Conservation (phyloP, 495 filamentous ascomycete species). For the Pseudevernia furfuracea region DNA sequence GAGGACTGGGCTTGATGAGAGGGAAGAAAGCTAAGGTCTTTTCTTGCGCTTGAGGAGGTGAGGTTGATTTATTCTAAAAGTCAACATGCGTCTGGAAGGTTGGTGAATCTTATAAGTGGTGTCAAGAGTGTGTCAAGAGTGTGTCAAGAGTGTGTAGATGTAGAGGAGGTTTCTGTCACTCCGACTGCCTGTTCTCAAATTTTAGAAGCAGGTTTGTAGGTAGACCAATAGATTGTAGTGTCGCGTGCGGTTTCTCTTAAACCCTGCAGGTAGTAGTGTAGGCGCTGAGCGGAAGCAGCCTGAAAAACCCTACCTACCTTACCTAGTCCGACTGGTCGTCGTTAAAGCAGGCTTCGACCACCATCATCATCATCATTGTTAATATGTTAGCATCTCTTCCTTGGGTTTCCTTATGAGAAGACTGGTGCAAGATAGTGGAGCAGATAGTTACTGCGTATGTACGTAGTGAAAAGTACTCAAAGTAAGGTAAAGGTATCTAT, state of each 20-base stretch:
- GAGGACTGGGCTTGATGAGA: not conserved
- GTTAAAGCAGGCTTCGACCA: too few relatives aligned
- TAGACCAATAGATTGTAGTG: not conserved
- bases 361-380: too few relatives aligned
- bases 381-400: too few relatives aligned
- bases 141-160: too few relatives aligned
- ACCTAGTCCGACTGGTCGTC: not conserved
- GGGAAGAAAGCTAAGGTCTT: slow-evolving; percentile 6
- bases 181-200: not conserved
- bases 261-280: not conserved
- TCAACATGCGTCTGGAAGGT: slow-evolving; percentile 11
- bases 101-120: not conserved
- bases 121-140: too few relatives aligned
- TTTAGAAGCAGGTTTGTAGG: not conserved
- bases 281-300: not conserved
- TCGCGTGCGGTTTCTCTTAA: not conserved
- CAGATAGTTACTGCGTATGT: too few relatives aligned
- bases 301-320: not conserved
- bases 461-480: too few relatives aligned
- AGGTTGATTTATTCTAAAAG: slow-evolving; percentile 6
- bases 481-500: too few relatives aligned
- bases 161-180: not conserved
- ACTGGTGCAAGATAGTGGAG: too few relatives aligned
- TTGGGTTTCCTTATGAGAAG: too few relatives aligned
- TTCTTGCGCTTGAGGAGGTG: slow-evolving; percentile 10